Conservation (phyloP, 2,329 filamentous ascomycete species). For the Curvularia sp. region DNA sequence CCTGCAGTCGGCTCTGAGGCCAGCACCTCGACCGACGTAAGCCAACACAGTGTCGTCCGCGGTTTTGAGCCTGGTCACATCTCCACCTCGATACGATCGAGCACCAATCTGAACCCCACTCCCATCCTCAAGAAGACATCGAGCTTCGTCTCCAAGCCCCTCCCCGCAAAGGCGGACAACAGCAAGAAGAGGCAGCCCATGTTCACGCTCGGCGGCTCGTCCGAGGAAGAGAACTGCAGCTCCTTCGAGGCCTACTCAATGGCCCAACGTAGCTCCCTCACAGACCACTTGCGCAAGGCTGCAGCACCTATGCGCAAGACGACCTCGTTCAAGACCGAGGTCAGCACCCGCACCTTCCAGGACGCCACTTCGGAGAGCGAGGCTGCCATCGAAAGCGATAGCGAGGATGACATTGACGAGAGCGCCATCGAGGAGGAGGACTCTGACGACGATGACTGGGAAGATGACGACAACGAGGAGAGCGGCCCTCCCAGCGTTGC, state of each 20-base stretch:
- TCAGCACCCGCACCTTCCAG: conserved; percentile 71
- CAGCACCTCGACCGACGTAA: conserved; percentile 68
- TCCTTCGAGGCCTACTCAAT: conserved; percentile 68
- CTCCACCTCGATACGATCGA: conserved; percentile 71
- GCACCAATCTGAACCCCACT: conserved; percentile 64
- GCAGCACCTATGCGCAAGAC: conserved; percentile 69
- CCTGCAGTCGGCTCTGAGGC: conserved; percentile 62
- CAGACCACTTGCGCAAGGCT: conserved; percentile 60
- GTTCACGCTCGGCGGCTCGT: conserved; percentile 80
- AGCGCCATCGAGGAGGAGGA: conserved; percentile 70
- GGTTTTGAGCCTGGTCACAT: conserved; percentile 83
- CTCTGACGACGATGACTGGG: conserved; percentile 58
- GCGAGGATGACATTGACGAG: conserved; percentile 65
- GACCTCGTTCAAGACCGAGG: conserved; percentile 80
- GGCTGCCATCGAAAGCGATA: conserved; percentile 65
- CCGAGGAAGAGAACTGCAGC: conserved; percentile 82
- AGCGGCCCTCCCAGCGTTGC: conserved; percentile 84
- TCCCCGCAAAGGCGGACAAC: conserved; percentile 46
- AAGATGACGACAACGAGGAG: conserved; percentile 74
- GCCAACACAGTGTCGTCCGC: conserved; percentile 75
- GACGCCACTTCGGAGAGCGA: conserved; percentile 64
- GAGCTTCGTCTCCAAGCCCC: conserved; percentile 39
- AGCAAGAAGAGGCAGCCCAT: conserved; percentile 72
- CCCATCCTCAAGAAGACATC: conserved; percentile 65
- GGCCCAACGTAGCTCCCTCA: conserved; percentile 62